phyloP scores from a whole-genome alignment of 163 green algal species.

The Scenedesmus sp. region DNA sequence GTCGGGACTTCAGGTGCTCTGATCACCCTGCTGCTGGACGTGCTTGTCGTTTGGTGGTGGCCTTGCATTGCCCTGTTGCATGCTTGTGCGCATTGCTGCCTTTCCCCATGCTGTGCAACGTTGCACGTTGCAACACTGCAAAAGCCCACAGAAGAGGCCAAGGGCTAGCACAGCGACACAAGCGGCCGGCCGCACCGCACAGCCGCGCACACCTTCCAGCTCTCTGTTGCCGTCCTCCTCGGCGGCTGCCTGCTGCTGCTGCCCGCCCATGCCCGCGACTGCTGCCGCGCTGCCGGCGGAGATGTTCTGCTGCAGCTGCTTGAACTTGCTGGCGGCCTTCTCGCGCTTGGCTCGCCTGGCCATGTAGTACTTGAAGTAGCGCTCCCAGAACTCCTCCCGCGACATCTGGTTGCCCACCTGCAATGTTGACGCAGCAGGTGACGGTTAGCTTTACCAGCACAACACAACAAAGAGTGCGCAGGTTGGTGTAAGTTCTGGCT shows the following conservation, averaged over 20 bases:
- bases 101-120: no score
- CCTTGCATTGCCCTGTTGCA: no score
- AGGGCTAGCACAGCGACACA: no score
- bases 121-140: no score
- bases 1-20: no score
- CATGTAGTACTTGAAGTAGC: slow-evolving; percentile 68
- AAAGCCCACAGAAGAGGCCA: no score
- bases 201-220: slow-evolving; percentile 7
- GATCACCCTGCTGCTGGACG: no score
- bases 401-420: slow-evolving; percentile 74
- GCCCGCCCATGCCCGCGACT: slow-evolving; percentile 23
- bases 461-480: neutral
- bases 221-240: slow-evolving; percentile 24
- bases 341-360: neutral
- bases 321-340: neutral
- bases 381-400: slow-evolving; percentile 77
- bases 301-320: slow-evolving; percentile 50
- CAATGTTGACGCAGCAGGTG: neutral
- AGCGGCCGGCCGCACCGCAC: no score
- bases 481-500: neutral
- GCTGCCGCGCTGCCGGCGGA: slow-evolving; percentile 21
- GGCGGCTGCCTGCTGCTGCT: neutral
- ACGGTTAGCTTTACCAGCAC: neutral
- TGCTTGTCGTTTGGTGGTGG: no score
- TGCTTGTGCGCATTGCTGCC: no score